A percentile compares a stretch with the other conserved stretches of the same genome.
Conservation (phyloP, 495 filamentous ascomycete species). For the Neurospora discreta region DNA sequence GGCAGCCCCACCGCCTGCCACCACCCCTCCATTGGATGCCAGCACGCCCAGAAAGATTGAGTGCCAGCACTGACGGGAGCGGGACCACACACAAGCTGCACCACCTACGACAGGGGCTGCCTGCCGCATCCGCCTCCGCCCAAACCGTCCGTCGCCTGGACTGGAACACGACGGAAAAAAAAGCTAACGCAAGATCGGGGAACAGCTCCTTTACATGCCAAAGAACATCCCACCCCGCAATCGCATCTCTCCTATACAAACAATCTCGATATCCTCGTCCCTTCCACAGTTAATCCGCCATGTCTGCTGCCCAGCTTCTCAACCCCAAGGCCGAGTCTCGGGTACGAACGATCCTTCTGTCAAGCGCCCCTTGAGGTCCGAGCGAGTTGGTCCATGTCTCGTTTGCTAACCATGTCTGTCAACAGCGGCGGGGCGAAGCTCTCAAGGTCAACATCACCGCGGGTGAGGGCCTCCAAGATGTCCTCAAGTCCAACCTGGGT, state of each 20-base stretch:
- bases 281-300: slow-evolving; percentile 25
- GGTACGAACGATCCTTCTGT: slow-evolving; percentile 39
- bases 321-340: slow-evolving; percentile 97
- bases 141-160: slow-evolving; percentile 12
- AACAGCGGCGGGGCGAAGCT: slow-evolving; percentile 86
- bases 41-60: not conserved
- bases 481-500: slow-evolving; percentile 91
- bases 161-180: slow-evolving; percentile 22
- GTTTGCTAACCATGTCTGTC: slow-evolving; percentile 18
- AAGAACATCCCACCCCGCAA: not conserved
- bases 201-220: slow-evolving; percentile 11
- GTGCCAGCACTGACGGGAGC: not conserved
- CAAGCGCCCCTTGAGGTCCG: not conserved
- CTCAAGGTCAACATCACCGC: slow-evolving; percentile 92
- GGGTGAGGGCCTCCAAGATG: slow-evolving; percentile 90
- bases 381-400: not conserved
- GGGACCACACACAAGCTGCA: not conserved
- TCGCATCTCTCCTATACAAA: not conserved
- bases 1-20: not conserved
- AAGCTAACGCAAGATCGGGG: slow-evolving; percentile 19
- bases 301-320: slow-evolving; percentile 90
- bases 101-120: not conserved
- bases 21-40: not conserved
- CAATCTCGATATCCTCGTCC: not conserved
- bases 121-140: slow-evolving; percentile 13